Evolutionary conservation across 345 rosid species (phyloP), one percentile per base, ranked within the genome.

Genomic region (Atalantia buxifolia): DNA sequence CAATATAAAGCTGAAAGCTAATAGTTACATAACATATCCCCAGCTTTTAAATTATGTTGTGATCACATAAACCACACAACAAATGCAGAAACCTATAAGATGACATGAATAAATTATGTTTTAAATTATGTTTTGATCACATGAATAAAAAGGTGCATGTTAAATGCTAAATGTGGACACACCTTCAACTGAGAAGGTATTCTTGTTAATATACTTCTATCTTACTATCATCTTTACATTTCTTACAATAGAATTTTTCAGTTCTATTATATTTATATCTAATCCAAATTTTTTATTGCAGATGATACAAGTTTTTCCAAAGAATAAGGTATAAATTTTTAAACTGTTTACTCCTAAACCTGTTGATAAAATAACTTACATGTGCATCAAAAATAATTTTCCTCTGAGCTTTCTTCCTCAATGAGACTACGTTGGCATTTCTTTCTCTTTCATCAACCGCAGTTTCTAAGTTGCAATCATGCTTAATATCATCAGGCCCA

Each of bases 341-440:
- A 13, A 45, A 45, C 18, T 3, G 18, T 13, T 45, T 45, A 13
- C 50, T 45, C 14, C 50, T 13, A 13, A 45, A 45, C 33, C 55
- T 19, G 16, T 45, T 30, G 45, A 63, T 10, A 9, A 74, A 67
- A 63, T 45, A 82, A 36, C 88, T 86, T 80, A 88, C 91, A 57
- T 69, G 68, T 55, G 42, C n/a, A 71, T 82, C 87, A 80, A 85
- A 83, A 72, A 40, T 68, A 83, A 85, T 70, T 83, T 72, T 83
- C 77, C 84, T 86, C 70, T 19, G 71, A 35, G 78, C 59, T 68
- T 45, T 76, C 73, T 74, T 72, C 66, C 60, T 36, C 10, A 59
- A 56, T 33, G 82, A 82, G 33, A 74, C 42, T 33, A 71, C 72
- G 42, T 76, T 56, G 35, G 38, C 77, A 68, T 50, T 70, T 27